phyloP scores from a whole-genome alignment of 2,329 filamentous ascomycete species.

The Orbilia oligospora region DNA sequence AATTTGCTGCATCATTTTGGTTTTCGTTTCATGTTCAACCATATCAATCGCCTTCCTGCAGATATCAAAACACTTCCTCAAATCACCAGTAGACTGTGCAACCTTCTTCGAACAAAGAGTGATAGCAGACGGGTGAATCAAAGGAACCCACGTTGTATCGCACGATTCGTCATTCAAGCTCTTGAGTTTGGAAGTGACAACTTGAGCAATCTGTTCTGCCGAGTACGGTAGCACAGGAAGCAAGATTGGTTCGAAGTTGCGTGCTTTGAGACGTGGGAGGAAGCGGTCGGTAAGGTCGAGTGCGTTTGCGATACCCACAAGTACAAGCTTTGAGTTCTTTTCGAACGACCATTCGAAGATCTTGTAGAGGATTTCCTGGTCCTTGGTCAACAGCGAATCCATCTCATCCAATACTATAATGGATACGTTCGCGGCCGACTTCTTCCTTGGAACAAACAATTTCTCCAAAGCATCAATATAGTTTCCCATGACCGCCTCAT shows the following conservation, averaged over 20 bases:
- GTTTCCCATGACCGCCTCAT: constrained; percentile 61
- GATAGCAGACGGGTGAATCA: constrained; percentile 93
- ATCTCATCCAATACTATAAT: constrained; percentile 95
- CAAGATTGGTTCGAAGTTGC: constrained; percentile 89
- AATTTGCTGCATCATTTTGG: constrained; percentile 76
- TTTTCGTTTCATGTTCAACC: constrained; percentile 86
- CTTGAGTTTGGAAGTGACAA: constrained; percentile 86
- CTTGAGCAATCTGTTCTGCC: constrained; percentile 85
- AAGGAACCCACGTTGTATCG: constrained; percentile 78
- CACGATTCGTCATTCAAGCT: constrained; percentile 73
- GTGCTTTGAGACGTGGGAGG: constrained; percentile 90
- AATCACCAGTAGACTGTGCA: constrained; percentile 90
- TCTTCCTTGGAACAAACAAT: constrained; percentile 75
- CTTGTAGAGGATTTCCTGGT: constrained; percentile 88
- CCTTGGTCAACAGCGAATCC: constrained; percentile 89
- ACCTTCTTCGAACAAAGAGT: constrained; percentile 96
- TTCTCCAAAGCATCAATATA: constrained; percentile 74
- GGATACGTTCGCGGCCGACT: constrained; percentile 73
- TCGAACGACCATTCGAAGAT: constrained; percentile 97
- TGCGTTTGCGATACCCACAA: constrained; percentile 96
- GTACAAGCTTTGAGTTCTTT: constrained; percentile 81
- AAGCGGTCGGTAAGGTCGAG: constrained; percentile 96
- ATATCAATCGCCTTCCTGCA: constrained; percentile 90
- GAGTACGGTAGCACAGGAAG: constrained; percentile 95
- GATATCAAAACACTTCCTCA: constrained; percentile 96